Evolutionary conservation across 495 filamentous ascomycete species (phyloP), one percentile per base, ranked within the genome.

Genomic region (Neurospora sp.): DNA sequence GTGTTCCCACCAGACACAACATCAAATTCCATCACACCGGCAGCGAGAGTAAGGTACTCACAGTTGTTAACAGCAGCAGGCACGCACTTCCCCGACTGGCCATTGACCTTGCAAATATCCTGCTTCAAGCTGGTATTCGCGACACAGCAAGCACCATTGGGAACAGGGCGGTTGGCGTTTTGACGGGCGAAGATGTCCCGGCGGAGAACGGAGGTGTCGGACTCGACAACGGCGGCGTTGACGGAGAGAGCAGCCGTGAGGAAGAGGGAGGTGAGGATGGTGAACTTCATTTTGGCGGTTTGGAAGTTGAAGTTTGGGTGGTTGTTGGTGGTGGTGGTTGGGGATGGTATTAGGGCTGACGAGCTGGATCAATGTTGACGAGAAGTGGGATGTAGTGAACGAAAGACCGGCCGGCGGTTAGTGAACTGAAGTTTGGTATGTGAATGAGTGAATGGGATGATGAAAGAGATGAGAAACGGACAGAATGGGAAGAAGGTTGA

Each of bases 41-140:
- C 31, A 31, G 31, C 31, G 1, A 31, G 31, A 31, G 31, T 31
- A 31, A 31, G 27, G 27, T 8, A 77, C 78, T 70, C 71, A 79
- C 78, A 80, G 49, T 75, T 76, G 41, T 76, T 76, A 20, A 73
- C 74, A n/a, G 71, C 72, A 4, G 75, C 75, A 14, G 78, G 78
- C n/a, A 80, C 78, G 72, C 78, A 80, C n/a, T 73, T 77, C 4
- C 78, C 78, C 3, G 31, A 1, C 71, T 73, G 66, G 69, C 79
- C 79, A 62, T 79, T 79, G 71, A 76, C 74, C 5, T 23, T 77
- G 75, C 80, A 82, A 39, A 75, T 23, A 72, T 82, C 80, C 76
- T 82, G 79, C 77, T 81, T 81, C 38, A 81, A 71, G 73, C 39
- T 77, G 18, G 78, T 80, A 39, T 72, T 75, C 71, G 80, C 77